These are phyloP conservation scores for Gleditsia sinensis DNA, from an alignment of 306 rosid genomes.

Conservation along the genomic window DNA sequence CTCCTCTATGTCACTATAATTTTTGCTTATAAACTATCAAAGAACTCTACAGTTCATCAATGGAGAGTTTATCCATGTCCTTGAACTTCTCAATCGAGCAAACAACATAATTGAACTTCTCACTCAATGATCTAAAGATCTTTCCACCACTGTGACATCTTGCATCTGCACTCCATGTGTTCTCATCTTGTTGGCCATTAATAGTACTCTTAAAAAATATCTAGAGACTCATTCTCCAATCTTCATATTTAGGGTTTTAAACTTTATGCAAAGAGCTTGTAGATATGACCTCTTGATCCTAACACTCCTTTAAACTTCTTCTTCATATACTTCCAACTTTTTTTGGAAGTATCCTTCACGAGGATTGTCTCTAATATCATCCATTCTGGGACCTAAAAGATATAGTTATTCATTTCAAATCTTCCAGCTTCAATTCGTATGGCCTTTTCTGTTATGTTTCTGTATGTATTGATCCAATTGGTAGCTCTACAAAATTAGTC, in stretches of 20 bases:
- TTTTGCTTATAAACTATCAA: neutral
- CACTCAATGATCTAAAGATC: too few species aligned
- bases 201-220: neutral
- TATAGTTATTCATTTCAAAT: neutral
- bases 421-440: neutral
- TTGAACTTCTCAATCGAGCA: too few species aligned
- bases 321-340: too few species aligned
- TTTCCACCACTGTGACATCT: too few species aligned
- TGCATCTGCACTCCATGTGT: too few species aligned
- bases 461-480: neutral
- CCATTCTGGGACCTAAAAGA: neutral
- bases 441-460: neutral
- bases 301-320: too few species aligned
- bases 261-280: conserved; percentile 3
- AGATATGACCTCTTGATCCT: too few species aligned
- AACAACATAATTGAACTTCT: too few species aligned
- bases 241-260: conserved; percentile 14
- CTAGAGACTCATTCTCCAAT: neutral
- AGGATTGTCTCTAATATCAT: neutral
- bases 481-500: neutral
- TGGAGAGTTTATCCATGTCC: neutral
- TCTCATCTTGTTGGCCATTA: neutral
- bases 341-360: neutral
- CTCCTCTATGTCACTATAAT: neutral
- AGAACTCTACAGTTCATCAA: neutral